Conservation (phyloP, 768 basidiomycete genomes). For the Termitomyces sp. region DNA sequence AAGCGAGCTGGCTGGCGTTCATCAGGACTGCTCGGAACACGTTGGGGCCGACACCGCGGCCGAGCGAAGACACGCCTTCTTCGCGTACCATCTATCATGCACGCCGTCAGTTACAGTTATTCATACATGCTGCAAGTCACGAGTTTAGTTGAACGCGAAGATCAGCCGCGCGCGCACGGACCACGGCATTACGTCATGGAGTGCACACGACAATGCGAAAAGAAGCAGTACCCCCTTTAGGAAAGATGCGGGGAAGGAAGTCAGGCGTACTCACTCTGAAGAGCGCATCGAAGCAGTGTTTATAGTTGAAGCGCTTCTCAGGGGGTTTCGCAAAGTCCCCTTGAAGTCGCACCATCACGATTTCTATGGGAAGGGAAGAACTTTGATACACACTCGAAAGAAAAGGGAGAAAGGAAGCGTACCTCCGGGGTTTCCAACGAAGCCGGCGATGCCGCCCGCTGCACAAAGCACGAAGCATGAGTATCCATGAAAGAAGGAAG, state of each 20-base stretch:
- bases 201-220: slow-evolving; percentile 11
- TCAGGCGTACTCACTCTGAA: slow-evolving; percentile 55
- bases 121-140: no score
- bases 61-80: slow-evolving; percentile 73
- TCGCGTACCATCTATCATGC: slow-evolving; percentile 72
- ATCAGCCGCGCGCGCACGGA: neutral
- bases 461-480: slow-evolving; percentile 2
- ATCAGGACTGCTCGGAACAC: slow-evolving; percentile 82
- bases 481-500: neutral
- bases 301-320: slow-evolving; percentile 87
- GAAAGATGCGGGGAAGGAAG: slow-evolving; percentile 4
- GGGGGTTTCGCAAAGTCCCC: slow-evolving; percentile 87
- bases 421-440: slow-evolving; percentile 89
- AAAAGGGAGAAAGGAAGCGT: neutral
- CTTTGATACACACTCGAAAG: neutral
- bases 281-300: slow-evolving; percentile 83
- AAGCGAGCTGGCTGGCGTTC: slow-evolving; percentile 91
- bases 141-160: no score
- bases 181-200: slow-evolving; percentile 1
- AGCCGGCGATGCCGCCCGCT: slow-evolving; percentile 84
- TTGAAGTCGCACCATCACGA: slow-evolving; percentile 85
- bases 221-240: slow-evolving; percentile 6
- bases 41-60: slow-evolving; percentile 77
- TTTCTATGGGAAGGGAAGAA: slow-evolving; percentile 47
- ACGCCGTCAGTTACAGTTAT: no score